These are phyloP conservation scores for Brassica napus DNA, from an alignment of 345 rosid genomes.

Conservation along the genomic window DNA sequence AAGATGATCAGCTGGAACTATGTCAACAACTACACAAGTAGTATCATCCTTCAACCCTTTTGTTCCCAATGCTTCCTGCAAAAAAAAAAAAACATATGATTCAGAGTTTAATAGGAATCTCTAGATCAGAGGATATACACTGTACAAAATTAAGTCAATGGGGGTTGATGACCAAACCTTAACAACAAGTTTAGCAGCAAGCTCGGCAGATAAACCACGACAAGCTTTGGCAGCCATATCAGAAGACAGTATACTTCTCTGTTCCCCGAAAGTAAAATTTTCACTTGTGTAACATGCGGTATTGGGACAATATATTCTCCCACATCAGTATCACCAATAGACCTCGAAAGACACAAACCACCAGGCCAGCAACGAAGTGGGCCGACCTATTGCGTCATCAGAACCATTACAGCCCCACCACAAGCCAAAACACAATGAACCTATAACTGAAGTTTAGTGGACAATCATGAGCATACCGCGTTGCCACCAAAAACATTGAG, in stretches of 20 bases:
- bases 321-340: conserved; percentile 98
- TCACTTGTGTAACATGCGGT: conserved; percentile 99
- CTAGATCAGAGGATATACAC: not conserved
- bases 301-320: conserved; percentile 97
- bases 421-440: not conserved
- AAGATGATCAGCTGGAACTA: conserved; percentile 79
- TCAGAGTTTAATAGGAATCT: conserved; percentile 7
- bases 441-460: not conserved
- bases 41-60: conserved; percentile 99
- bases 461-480: conserved; percentile 55
- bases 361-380: conserved; percentile 99
- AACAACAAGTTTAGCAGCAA: conserved; percentile 96
- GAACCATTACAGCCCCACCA: not conserved
- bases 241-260: conserved; percentile 58
- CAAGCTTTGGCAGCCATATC: conserved; percentile 94
- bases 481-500: conserved; percentile 93
- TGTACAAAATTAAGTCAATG: not conserved
- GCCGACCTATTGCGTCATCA: conserved; percentile 63
- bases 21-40: conserved; percentile 97
- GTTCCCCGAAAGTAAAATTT: no score
- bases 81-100: not conserved
- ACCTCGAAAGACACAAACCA: conserved; percentile 96
- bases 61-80: conserved; percentile 90
- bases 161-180: conserved; percentile 55
- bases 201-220: conserved; percentile 92